These are phyloP conservation scores for Mucor circinelloides DNA, from an alignment of 371 early-diverging fungal species.

Conservation along the genomic window DNA sequence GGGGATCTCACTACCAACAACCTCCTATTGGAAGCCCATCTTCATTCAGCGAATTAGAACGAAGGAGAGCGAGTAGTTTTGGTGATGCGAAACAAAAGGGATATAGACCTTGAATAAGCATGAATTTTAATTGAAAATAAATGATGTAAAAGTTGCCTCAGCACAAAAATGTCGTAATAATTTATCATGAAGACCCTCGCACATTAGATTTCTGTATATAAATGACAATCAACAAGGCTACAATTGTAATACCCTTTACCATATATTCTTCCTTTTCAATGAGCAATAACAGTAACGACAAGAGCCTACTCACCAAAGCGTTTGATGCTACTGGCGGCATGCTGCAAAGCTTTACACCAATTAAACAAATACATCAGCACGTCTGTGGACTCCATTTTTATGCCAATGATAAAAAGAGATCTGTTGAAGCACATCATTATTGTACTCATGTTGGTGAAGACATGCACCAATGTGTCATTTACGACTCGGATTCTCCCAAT, in stretches of 20 bases:
- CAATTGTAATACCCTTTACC: neutral
- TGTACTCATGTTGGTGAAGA: slow-evolving; percentile 51
- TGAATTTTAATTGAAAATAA: neutral
- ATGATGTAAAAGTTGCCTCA: neutral
- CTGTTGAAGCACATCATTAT: slow-evolving; percentile 50
- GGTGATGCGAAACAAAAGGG: slow-evolving; percentile 27
- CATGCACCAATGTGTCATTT: slow-evolving; percentile 56
- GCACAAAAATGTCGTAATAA: neutral
- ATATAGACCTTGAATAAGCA: slow-evolving; percentile 9
- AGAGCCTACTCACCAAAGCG: neutral
- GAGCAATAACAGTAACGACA: neutral
- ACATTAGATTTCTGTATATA: neutral
- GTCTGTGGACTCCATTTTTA: slow-evolving; percentile 37
- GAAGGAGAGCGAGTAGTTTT: slow-evolving; percentile 37
- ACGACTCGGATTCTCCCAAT: slow-evolving; percentile 36
- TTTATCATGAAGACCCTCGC: neutral
- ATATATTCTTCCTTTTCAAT: neutral
- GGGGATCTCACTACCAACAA: slow-evolving; percentile 22
- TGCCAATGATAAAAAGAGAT: slow-evolving; percentile 38
- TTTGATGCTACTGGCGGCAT: neutral
- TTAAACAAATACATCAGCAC: slow-evolving; percentile 17
- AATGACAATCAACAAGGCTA: neutral
- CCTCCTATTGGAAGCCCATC: slow-evolving; percentile 25
- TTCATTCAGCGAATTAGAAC: slow-evolving; percentile 30
- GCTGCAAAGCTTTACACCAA: slow-evolving; percentile 5